phyloP scores from a whole-genome alignment of 164 flowering plant species.

The Piper longum region DNA sequence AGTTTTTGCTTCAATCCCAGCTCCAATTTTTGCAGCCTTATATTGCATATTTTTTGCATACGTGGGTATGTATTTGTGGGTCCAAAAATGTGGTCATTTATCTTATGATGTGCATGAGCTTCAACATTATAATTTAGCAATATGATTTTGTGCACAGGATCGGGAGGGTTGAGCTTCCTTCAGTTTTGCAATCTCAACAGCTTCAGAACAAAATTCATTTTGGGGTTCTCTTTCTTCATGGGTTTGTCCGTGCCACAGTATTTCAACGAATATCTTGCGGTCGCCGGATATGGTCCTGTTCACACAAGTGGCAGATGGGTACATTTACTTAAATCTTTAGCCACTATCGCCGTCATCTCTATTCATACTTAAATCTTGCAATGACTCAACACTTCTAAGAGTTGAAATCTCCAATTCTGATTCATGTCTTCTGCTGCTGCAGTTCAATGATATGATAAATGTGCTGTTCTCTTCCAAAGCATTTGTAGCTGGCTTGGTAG shows the following conservation, averaged over 20 bases:
- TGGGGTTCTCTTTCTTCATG: constrained; percentile 84
- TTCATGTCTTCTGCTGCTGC: constrained; percentile 9
- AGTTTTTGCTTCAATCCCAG: constrained; percentile 86
- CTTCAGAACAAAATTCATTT: constrained; percentile 72
- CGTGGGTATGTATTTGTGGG: constrained; percentile 54
- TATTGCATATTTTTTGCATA: constrained; percentile 92
- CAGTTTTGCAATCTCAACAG: constrained; percentile 97
- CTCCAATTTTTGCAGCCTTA: constrained; percentile 76
- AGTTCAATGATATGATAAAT: constrained; percentile 91
- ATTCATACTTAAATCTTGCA: too few species aligned
- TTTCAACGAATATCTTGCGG: constrained; percentile 74
- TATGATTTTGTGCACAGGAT: constrained; percentile 27
- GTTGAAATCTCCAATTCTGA: neutral
- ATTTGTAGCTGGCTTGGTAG: constrained; percentile 73
- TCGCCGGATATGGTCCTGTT: constrained; percentile 80
- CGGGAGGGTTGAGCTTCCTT: constrained; percentile 78
- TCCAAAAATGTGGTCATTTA: too few species aligned
- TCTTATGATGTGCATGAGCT: neutral
- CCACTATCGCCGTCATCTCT: too few species aligned
- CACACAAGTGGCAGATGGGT: constrained; percentile 87
- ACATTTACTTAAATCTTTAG: constrained; percentile 3
- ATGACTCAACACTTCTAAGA: too few species aligned
- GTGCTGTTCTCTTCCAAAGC: constrained; percentile 81
- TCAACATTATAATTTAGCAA: neutral
- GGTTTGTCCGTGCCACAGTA: constrained; percentile 91